Evolutionary conservation across 768 basidiomycete species (phyloP), one percentile per base, ranked within the genome.

Genomic region (Boletellus emodensis): DNA sequence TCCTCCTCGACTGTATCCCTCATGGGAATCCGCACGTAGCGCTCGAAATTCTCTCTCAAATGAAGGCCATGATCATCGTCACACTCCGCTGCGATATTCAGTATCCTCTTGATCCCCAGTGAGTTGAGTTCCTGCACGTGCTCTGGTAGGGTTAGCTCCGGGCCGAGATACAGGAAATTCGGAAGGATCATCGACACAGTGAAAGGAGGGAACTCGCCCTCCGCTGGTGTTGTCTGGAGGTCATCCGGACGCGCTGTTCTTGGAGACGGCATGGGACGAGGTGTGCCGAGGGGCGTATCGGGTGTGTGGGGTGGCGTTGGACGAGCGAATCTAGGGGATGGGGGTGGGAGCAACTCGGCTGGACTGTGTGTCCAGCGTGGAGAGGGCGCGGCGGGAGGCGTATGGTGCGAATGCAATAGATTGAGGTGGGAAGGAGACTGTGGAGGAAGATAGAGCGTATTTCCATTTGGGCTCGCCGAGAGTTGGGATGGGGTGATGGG

Each of bases 1-100:
- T 90, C 89, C 70, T 97, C 95, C 65, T 97, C 94, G 13, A 98
- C 91, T 3, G 85, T 93, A 71, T 98, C 94, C 55, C 92, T 75
- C 90, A 97, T 94, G 8, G 93, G 89, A 37, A 97, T 87, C 60
- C 83, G 86, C 40, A 80, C 71, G 65, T 97, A 97, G 58, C 80
- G 81, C 55, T 93, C 91, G 65, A 98, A 96, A 11, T 75, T 74
- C 47, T 82, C 76, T 41, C 74, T 75, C 49, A 94, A 60, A 15
- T 73, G 69, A 56, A 94, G 69, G 2, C 87, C 90, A 45, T 84
- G 82, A 60, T 92, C 84, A 56, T 93, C 81, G 55, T 93, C 86
- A 65, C 93, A 96, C 69, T 97, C 94, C 11, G 79, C 78, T 15
- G 94, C 94, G 40, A 96, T 84, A 63, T 98, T 98, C 52, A 97